Conservation (phyloP, 1,284 basidiomycete genomes). For the Neolentinus lepideus region DNA sequence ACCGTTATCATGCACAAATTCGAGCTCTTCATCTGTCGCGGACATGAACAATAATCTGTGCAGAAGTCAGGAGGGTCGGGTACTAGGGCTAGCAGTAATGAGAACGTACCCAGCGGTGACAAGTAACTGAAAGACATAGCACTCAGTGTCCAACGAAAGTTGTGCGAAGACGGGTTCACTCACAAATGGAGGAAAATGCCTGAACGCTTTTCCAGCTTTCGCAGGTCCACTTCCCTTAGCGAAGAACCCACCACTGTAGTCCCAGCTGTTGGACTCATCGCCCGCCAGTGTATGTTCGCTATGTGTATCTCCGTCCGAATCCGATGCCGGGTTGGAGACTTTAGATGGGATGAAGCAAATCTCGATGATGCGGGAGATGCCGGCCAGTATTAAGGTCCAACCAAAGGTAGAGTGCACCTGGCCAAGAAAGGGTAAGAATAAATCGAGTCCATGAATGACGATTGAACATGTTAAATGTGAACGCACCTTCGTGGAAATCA, state of each 20-base stretch:
- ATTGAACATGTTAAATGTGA: not conserved
- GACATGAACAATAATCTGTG: slow-evolving; percentile 77
- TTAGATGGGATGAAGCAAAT: slow-evolving; percentile 68
- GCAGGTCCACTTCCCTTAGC: slow-evolving; percentile 1
- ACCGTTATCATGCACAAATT: slow-evolving; percentile 55
- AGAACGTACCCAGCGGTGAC: slow-evolving; percentile 49
- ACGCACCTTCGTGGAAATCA: slow-evolving; percentile 73
- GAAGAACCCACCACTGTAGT: not conserved
- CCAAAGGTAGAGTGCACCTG: slow-evolving; percentile 85
- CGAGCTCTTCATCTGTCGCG: slow-evolving; percentile 85
- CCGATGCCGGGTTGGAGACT: slow-evolving; percentile 14
- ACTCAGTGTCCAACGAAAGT: slow-evolving; percentile 2
- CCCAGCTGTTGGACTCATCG: slow-evolving; percentile 8
- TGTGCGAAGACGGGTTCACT: slow-evolving; percentile 24
- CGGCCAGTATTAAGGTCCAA: slow-evolving; percentile 81
- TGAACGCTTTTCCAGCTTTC: slow-evolving; percentile 55
- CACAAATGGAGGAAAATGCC: slow-evolving; percentile 83
- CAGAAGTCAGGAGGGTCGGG: not conserved
- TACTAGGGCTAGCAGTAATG: too few species aligned
- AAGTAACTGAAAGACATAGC: slow-evolving; percentile 44
- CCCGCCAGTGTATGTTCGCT: slow-evolving; percentile 64
- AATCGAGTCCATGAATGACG: not conserved
- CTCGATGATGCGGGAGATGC: slow-evolving; percentile 78
- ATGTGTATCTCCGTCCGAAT: slow-evolving; percentile 29
- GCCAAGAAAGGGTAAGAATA: not conserved